Percentiles rank a stretch among this genome's conserved stretches.
Conservation (phyloP, 768 basidiomycete species). For the Pisolithus marmoratus region DNA sequence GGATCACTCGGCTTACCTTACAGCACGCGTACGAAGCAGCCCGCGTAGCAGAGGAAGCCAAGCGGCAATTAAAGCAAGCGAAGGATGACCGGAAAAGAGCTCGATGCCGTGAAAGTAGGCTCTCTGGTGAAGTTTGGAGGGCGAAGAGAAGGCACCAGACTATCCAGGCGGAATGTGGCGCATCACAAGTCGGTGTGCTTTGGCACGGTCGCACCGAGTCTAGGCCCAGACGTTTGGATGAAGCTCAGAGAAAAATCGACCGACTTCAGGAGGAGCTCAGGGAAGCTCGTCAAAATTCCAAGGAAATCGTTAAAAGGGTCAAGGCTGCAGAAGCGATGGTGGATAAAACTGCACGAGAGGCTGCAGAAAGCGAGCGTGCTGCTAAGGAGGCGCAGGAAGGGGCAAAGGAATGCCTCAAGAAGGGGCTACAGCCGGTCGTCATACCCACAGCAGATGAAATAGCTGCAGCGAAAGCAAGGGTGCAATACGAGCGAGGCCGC, state of each 20-base stretch:
- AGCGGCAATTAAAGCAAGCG: not conserved
- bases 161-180: not conserved
- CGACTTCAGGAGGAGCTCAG: not conserved
- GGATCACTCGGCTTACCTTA: not conserved
- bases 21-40: not conserved
- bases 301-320: not conserved
- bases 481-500: conserved; percentile 11
- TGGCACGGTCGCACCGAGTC: too few species aligned
- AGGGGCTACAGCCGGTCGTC: conserved; percentile 12
- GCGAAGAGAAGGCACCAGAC: not conserved
- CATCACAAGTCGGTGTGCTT: not conserved
- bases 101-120: not conserved
- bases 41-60: not conserved
- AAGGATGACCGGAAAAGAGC: not conserved
- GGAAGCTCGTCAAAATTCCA: not conserved
- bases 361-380: not conserved
- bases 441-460: conserved; percentile 12
- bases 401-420: conserved; percentile 3
- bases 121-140: not conserved
- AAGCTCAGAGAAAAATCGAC: not conserved
- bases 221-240: not conserved
- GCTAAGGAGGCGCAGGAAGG: not conserved
- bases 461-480: not conserved
- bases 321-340: not conserved
- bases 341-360: not conserved